phyloP scores from a whole-genome alignment of 805 yeast species.

The Schwanniomyces sp. region DNA sequence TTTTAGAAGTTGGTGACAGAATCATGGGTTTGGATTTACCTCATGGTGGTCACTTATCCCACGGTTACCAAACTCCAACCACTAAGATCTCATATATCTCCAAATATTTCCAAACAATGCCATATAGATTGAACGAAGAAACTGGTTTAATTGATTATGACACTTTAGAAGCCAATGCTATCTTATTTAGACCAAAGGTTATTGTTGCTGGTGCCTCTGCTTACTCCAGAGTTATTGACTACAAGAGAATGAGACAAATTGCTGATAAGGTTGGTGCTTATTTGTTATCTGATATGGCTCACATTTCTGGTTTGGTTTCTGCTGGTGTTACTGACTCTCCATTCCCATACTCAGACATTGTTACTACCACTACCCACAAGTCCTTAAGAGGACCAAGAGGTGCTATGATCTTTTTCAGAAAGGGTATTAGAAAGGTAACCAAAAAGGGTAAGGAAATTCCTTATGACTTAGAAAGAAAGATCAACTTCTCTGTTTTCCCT shows the following conservation, averaged over 20 bases:
- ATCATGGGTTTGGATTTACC: slow-evolving; percentile 98
- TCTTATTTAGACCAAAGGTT: slow-evolving; percentile 92
- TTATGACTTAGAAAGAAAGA: slow-evolving; percentile 91
- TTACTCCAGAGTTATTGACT: slow-evolving; percentile 94
- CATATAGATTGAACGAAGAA: slow-evolving; percentile 87
- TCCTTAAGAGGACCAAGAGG: slow-evolving; percentile 99
- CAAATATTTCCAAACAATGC: slow-evolving; percentile 97
- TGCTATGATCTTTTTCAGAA: slow-evolving; percentile 98
- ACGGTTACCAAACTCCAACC: slow-evolving; percentile 94
- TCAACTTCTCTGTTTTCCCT: slow-evolving; percentile 98
- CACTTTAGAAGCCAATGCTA: slow-evolving; percentile 86
- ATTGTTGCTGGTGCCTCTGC: slow-evolving; percentile 98
- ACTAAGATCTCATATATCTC: slow-evolving; percentile 95
- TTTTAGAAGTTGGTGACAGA: slow-evolving; percentile 94
- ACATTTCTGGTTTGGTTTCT: slow-evolving; percentile 92
- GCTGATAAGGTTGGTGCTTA: slow-evolving; percentile 98
- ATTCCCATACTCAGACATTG: slow-evolving; percentile 95
- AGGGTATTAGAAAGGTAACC: slow-evolving; percentile 81
- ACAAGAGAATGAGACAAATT: slow-evolving; percentile 92
- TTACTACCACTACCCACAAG: slow-evolving; percentile 98
- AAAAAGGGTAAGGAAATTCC: slow-evolving; percentile 90
- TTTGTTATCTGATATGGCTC: slow-evolving; percentile 97
- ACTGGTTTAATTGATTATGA: slow-evolving; percentile 98
- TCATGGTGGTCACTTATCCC: slow-evolving; percentile 98
- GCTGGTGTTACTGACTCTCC: slow-evolving; percentile 97